These are phyloP conservation scores for Tulasnella sp. DNA, from an alignment of 768 basidiomycete species.

Conservation along the genomic window DNA sequence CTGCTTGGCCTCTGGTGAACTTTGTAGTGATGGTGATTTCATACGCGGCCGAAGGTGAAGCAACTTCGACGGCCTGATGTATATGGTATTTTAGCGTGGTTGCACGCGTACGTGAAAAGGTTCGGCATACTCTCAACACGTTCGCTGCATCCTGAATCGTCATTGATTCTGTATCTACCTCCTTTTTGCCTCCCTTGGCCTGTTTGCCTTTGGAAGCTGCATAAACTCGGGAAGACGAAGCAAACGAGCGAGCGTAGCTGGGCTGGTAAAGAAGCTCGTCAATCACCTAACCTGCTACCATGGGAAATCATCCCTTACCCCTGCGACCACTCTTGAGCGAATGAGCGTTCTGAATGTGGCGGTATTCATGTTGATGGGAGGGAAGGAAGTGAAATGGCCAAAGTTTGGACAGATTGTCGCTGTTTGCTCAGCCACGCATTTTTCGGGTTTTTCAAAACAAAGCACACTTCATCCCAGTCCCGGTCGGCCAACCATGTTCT, in stretches of 20 bases:
- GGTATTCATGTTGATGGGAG: not conserved
- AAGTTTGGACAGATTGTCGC: not conserved
- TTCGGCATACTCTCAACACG: slow-evolving; percentile 28
- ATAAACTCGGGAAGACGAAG: not conserved
- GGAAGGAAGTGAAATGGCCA: not conserved
- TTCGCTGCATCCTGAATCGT: slow-evolving; percentile 34
- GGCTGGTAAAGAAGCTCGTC: not conserved
- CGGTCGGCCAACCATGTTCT: not conserved
- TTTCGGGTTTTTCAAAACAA: slow-evolving; percentile 5
- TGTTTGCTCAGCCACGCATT: slow-evolving; percentile 9
- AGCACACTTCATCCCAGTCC: not conserved
- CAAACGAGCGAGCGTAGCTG: not conserved
- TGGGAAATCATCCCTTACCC: not conserved
- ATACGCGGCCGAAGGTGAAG: slow-evolving; percentile 68
- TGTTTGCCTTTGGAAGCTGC: slow-evolving; percentile 7
- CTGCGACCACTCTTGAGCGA: not conserved
- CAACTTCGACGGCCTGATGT: slow-evolving; percentile 74
- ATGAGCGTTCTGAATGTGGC: not conserved
- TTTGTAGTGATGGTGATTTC: slow-evolving; percentile 78
- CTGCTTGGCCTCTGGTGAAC: slow-evolving; percentile 68
- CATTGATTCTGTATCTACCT: slow-evolving; percentile 36
- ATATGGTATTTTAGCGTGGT: not conserved
- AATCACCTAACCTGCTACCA: not conserved
- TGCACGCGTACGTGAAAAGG: not conserved
- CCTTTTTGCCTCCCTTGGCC: slow-evolving; percentile 22